Percentiles rank a stretch among this genome's conserved stretches.
Evolutionary conservation across 2,329 filamentous ascomycete genomes (phyloP).

Genomic region (Diaporthe batatas): DNA sequence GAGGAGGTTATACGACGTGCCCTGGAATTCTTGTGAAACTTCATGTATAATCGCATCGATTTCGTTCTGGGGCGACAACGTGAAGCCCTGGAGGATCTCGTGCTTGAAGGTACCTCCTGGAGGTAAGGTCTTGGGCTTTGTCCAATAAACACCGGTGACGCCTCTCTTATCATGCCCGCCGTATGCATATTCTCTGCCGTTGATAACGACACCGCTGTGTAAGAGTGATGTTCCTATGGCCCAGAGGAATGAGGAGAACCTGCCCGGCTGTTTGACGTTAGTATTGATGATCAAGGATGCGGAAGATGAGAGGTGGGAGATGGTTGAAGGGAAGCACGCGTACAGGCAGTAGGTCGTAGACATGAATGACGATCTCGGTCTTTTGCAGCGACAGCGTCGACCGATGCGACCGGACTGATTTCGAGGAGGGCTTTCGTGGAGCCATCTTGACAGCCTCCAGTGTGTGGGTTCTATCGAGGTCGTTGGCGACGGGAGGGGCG

Average conservation of each 20-base stretch:
- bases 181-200: constrained; percentile 85
- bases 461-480: neutral
- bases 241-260: constrained; percentile 83
- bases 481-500: neutral
- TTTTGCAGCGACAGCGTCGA: constrained; percentile 78
- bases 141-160: constrained; percentile 87
- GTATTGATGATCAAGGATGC: constrained; percentile 32
- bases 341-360: constrained; percentile 83
- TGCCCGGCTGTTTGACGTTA: constrained; percentile 69
- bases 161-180: constrained; percentile 81
- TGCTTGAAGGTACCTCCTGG: constrained; percentile 83
- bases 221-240: constrained; percentile 81
- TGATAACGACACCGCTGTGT: constrained; percentile 86
- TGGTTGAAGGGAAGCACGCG: constrained; percentile 45
- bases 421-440: constrained; percentile 57
- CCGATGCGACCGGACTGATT: constrained; percentile 63
- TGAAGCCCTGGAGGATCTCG: constrained; percentile 84
- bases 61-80: constrained; percentile 75
- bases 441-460: constrained; percentile 52
- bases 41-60: constrained; percentile 77
- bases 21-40: constrained; percentile 79
- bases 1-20: constrained; percentile 83
- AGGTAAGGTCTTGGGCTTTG: constrained; percentile 77
- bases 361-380: constrained; percentile 81
- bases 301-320: constrained; percentile 6